Percentiles rank a stretch among this genome's conserved stretches.
Evolutionary conservation across 176 grass and related monocot genomes (phyloP).

Genomic region (Aechmea fasciata): DNA sequence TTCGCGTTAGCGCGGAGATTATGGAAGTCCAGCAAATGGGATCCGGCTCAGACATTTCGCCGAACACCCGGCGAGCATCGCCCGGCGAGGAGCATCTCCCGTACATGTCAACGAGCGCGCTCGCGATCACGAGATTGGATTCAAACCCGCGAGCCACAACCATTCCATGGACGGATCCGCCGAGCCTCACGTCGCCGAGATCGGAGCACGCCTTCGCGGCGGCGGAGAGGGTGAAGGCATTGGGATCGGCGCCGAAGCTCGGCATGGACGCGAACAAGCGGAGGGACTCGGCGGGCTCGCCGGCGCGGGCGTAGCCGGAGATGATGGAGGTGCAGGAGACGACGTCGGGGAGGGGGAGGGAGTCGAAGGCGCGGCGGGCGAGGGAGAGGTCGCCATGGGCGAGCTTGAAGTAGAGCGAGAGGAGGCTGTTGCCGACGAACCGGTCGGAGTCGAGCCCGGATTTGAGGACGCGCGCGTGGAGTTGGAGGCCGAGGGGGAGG

Average conservation of each 20-base stretch:
- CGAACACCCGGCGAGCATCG: slow-evolving; percentile 45
- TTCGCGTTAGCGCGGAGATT: slow-evolving; percentile 61
- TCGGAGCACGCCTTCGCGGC: slow-evolving; percentile 65
- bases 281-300: slow-evolving; percentile 39
- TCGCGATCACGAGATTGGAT: slow-evolving; percentile 46
- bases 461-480: slow-evolving; percentile 17
- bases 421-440: slow-evolving; percentile 23
- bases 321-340: slow-evolving; percentile 77
- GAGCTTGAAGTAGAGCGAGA: slow-evolving; percentile 65
- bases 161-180: slow-evolving; percentile 62
- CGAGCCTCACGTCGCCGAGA: slow-evolving; percentile 33
- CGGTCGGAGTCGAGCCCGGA: slow-evolving; percentile 19
- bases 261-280: slow-evolving; percentile 43
- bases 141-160: slow-evolving; percentile 34
- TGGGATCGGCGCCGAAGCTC: slow-evolving; percentile 43
- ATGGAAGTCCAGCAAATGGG: slow-evolving; percentile 72
- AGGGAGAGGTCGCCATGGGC: slow-evolving; percentile 29
- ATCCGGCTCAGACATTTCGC: slow-evolving; percentile 57
- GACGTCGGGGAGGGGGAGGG: slow-evolving; percentile 55
- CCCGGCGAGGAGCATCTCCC: slow-evolving; percentile 24
- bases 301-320: slow-evolving; percentile 44
- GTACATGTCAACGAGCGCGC: slow-evolving; percentile 66
- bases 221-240: slow-evolving; percentile 57
- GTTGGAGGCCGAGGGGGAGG: slow-evolving; percentile 12
- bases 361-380: slow-evolving; percentile 59